Evolutionary conservation across 2,329 filamentous ascomycete species (phyloP).

Genomic region (Fusarium phyllophilum): DNA sequence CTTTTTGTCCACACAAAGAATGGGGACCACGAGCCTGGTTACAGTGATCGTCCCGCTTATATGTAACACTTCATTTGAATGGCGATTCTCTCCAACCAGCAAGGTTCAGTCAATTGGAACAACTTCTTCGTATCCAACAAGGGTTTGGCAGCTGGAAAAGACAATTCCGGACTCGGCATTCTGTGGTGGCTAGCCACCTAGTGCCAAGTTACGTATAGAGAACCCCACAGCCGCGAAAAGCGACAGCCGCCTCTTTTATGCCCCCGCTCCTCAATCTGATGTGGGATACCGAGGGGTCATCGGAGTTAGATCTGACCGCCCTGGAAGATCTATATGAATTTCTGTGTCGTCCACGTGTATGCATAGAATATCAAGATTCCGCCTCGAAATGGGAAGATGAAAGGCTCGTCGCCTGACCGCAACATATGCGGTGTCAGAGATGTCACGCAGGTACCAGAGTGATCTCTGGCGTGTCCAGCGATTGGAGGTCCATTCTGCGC

Average conservation of each 20-base stretch:
- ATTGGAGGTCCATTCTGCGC: constrained; percentile 23
- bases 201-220: constrained; percentile 3
- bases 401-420: constrained; percentile 8
- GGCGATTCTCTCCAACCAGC: neutral
- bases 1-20: neutral
- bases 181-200: neutral
- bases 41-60: neutral
- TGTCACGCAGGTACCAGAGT: constrained; percentile 43
- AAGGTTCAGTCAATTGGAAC: constrained; percentile 7
- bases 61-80: constrained; percentile 18
- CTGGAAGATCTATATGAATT: constrained; percentile 5
- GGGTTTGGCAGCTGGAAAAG: neutral
- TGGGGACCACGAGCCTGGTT: constrained; percentile 12
- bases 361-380: neutral
- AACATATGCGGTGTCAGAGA: constrained; percentile 37
- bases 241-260: constrained; percentile 26
- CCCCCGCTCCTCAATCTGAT: constrained; percentile 2
- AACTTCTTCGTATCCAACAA: neutral
- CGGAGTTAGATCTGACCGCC: constrained; percentile 20
- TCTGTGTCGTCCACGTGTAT: constrained; percentile 9
- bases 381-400: neutral
- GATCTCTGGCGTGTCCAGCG: neutral
- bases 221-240: constrained; percentile 39
- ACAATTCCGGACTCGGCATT: constrained; percentile 12
- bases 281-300: constrained; percentile 23